Base-by-base conservation (phyloP, 441 rosid species). In the Bocquillonia castaneifolia region DNA sequence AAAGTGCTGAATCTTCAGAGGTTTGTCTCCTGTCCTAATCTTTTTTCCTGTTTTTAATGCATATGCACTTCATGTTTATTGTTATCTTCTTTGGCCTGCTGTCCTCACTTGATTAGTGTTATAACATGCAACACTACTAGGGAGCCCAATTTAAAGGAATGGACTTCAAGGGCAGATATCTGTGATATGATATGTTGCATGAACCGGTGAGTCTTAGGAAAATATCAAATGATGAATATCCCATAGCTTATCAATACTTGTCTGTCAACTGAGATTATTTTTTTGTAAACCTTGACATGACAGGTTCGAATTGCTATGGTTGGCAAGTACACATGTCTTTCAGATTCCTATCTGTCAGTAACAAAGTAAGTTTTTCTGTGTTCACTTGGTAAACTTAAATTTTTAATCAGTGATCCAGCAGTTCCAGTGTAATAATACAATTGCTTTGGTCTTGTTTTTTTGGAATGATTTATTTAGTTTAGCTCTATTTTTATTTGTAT, bases 311-410 rank as follows among this genome's bases (percentile, higher is more conserved):
- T 88, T 68, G 91, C 88, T 54, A 78, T 86, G 88, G 94, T 90
- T 64, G 97, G 97, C 67, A 90, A 90, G 76, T 90, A 90, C 76
- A 82, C 88, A 40, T 86, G 88, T 59, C 88, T 81, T 74, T 66
- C 88, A 69, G 97, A 90, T 85, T 78, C 97, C 20, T 90, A 90
- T 62, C 86, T 90, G 23, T 90, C 97, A 42, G 92, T 90, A 66
- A 64, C 81, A 61, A 90, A 90, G 96, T 90, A 63, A 34, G 29
- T 59, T 59, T n/a, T 15, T 28, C 45, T 48, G n/a, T 50, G 1
- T 0, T 29, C 9, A 1, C 9, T 53, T 34, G 53, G 3, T 17
- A 60, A 63, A 55, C 31, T 59, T 44, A 9, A n/a, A 45, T 23
- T 63, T 25, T 15, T 47, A 29, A 8, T 64, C 56, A 29, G 6